Evolutionary conservation across 352 stramenopile genomes (phyloP).

Genomic region (Globisporangium viniferum): DNA sequence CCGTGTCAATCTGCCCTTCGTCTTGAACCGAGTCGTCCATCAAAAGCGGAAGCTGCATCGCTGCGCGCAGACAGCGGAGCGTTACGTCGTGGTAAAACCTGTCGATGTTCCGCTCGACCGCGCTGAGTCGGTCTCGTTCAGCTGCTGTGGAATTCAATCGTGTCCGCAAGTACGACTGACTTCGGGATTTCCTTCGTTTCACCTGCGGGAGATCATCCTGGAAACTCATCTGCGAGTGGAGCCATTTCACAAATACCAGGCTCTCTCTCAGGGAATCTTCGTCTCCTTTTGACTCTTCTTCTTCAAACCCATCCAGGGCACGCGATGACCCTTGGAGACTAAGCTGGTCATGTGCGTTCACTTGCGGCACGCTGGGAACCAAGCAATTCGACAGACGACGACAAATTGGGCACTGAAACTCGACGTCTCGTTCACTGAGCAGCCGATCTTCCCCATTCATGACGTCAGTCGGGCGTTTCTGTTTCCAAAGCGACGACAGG

Average conservation of each 20-base stretch:
- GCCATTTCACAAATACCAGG: slow-evolving; percentile 42
- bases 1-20: slow-evolving; percentile 42
- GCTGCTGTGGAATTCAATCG: slow-evolving; percentile 34
- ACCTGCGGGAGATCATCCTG: slow-evolving; percentile 36
- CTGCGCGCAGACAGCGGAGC: slow-evolving; percentile 37
- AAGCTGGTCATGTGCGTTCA: slow-evolving; percentile 9
- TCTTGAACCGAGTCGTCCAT: slow-evolving; percentile 38
- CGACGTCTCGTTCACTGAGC: slow-evolving; percentile 59
- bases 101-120: slow-evolving; percentile 37
- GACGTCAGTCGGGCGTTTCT: slow-evolving; percentile 43
- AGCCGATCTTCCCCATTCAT: slow-evolving; percentile 54
- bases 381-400: slow-evolving; percentile 74
- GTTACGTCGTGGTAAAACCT: slow-evolving; percentile 59
- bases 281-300: slow-evolving; percentile 38
- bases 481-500: slow-evolving; percentile 63
- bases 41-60: slow-evolving; percentile 49
- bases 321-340: slow-evolving; percentile 8
- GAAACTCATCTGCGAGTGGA: slow-evolving; percentile 53
- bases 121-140: slow-evolving; percentile 28
- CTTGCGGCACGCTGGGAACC: slow-evolving; percentile 38
- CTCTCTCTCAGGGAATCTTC: slow-evolving; percentile 30
- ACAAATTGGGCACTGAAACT: slow-evolving; percentile 81
- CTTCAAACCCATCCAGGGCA: slow-evolving; percentile 13
- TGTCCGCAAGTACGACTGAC: slow-evolving; percentile 35
- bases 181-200: slow-evolving; percentile 36